Evolutionary conservation across 768 basidiomycete species (phyloP), one percentile per base, ranked within the genome.

Genomic region (Hygrocybe coccinea): DNA sequence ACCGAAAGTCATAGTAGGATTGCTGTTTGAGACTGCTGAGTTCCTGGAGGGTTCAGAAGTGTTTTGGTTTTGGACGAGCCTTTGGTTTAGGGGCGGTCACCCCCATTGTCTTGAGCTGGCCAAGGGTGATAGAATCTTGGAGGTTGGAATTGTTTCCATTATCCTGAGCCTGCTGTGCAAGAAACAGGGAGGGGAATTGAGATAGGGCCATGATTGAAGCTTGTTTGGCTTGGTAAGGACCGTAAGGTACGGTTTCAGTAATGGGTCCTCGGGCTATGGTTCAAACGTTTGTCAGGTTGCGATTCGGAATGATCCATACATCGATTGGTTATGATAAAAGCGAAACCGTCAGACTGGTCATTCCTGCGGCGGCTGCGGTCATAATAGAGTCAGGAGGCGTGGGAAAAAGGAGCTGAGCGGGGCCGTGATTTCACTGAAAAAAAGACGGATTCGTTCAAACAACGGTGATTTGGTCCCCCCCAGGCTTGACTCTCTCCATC

Each of bases 1-100:
- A 97, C 58, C 88, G 84, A 72, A 89, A 97, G 75, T 94, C 91
- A 70, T 89, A 97, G 62, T 81, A 83, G 8, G 84, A 85, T 84
- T 89, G 88, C 90, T 92, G 72, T 63, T 41, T 14, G 52, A 44
- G n/a, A 58, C 53, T 45, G 33, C 59, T 59, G 60, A 57, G 58
- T 46, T 53, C 41, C 49, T 52, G 36, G 33, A 25, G 8, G 62
- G 37, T 58, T 45, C 41, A 56, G 29, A 43, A 25, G n/a, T n/a
- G n/a, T n/a, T n/a, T n/a, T n/a, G 50, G 33, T 50, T 29, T 52
- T 47, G 38, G 22, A 64, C 76, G 57, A 71, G 82, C 88, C 83
- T 88, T 90, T 56, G 87, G 87, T 70, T 87, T 89, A 38, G 85
- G 84, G 17, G 74, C 82, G 17, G 85, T 76, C 43, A 71, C 76